Evolutionary conservation across 1,284 basidiomycete species (phyloP).

Genomic region (Sanghuangporus baumii): DNA sequence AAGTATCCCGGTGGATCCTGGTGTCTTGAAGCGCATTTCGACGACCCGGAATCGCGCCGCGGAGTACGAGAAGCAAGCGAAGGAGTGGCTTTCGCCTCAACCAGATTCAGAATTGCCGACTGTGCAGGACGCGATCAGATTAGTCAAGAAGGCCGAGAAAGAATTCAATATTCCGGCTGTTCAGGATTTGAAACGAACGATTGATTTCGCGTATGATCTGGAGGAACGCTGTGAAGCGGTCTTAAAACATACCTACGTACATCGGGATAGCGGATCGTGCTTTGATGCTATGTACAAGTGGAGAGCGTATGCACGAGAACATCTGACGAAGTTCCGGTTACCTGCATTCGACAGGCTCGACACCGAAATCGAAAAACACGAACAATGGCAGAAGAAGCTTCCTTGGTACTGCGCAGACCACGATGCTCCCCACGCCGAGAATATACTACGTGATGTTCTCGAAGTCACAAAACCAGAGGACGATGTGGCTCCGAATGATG

Average conservation of each 20-base stretch:
- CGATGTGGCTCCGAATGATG: conserved; percentile 67
- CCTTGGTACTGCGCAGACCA: conserved; percentile 74
- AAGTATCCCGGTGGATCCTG: conserved; percentile 57
- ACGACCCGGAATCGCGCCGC: conserved; percentile 58
- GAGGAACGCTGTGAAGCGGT: conserved; percentile 70
- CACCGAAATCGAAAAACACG: conserved; percentile 56
- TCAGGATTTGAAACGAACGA: conserved; percentile 57
- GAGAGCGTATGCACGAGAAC: conserved; percentile 62
- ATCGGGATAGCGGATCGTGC: conserved; percentile 50
- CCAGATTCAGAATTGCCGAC: conserved; percentile 48
- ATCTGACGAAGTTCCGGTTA: conserved; percentile 65
- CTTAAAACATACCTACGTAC: conserved; percentile 55
- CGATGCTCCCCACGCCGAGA: conserved; percentile 50
- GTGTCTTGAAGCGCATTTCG: conserved; percentile 53
- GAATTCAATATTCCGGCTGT: conserved; percentile 66
- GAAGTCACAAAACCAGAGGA: conserved; percentile 68
- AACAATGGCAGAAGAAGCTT: conserved; percentile 63
- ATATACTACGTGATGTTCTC: conserved; percentile 64
- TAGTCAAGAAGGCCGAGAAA: conserved; percentile 64
- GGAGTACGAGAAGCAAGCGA: conserved; percentile 73
- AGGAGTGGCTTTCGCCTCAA: conserved; percentile 57
- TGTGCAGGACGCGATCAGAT: conserved; percentile 58
- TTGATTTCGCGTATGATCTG: conserved; percentile 66
- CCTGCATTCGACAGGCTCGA: conserved; percentile 69
- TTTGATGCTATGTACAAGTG: conserved; percentile 67